Conservation (phyloP, 768 basidiomycete genomes). For the Kwoniella sp. region DNA sequence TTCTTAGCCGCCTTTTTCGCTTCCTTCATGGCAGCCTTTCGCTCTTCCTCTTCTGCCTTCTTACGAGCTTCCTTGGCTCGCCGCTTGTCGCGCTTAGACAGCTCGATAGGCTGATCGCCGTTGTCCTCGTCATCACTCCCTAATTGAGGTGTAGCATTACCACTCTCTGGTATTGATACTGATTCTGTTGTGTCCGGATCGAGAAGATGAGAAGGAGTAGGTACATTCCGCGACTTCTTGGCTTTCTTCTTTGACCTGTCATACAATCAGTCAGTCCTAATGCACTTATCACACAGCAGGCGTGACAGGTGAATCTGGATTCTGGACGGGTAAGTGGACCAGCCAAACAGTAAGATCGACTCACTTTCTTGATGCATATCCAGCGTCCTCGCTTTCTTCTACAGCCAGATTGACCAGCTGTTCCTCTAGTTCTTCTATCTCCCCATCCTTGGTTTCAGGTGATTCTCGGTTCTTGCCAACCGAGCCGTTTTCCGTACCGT, state of each 20-base stretch:
- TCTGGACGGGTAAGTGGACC: not conserved
- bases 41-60: constrained; percentile 60
- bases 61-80: constrained; percentile 73
- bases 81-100: constrained; percentile 81
- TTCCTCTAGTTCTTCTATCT: constrained; percentile 15
- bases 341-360: not conserved
- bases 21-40: constrained; percentile 30
- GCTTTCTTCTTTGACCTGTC: constrained; percentile 20
- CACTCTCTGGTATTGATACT: constrained; percentile 8
- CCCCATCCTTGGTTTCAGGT: constrained; percentile 6
- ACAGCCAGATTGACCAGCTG: constrained; percentile 16
- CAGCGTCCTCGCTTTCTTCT: constrained; percentile 23
- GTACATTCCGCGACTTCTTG: constrained; percentile 12
- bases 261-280: not conserved
- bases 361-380: constrained; percentile 15
- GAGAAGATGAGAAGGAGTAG: constrained; percentile 10
- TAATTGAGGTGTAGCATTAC: constrained; percentile 37
- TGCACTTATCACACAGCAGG: too few relatives aligned
- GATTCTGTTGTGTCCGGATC: constrained; percentile 1
- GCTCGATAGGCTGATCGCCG: constrained; percentile 28
- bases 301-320: too few relatives aligned
- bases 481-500: too few relatives aligned
- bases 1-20: constrained; percentile 28
- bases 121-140: constrained; percentile 22
- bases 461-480: not conserved